A percentile compares a stretch with the other conserved stretches of the same genome.
Evolutionary conservation across 192 early-diverging fungal genomes (phyloP).

Genomic region (Phlyctochytrium arcticum): DNA sequence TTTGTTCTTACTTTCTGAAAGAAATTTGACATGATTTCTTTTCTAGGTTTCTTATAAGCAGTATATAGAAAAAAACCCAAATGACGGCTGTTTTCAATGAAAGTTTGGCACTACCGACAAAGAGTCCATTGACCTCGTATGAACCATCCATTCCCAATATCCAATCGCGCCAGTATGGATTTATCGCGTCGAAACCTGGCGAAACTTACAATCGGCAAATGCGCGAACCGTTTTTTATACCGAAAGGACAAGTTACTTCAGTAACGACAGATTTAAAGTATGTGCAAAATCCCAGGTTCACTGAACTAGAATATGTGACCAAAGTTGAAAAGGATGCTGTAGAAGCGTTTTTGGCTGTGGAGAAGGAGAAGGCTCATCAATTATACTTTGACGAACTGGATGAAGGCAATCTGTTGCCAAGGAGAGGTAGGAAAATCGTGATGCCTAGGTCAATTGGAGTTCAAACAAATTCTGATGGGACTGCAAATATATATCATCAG

Average conservation of each 20-base stretch:
- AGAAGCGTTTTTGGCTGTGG: background rate
- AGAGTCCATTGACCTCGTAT: background rate
- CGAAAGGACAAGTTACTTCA: background rate
- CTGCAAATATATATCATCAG: background rate
- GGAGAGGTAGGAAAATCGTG: background rate
- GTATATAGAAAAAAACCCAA: background rate
- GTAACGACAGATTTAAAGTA: background rate
- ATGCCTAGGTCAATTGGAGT: background rate
- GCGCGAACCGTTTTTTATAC: background rate
- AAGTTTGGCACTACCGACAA: background rate
- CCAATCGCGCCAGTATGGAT: background rate
- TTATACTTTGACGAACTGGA: constrained; percentile 6
- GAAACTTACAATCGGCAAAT: background rate
- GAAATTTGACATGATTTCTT: background rate
- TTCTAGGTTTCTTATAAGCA: background rate
- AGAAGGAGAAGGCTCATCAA: constrained; percentile 11
- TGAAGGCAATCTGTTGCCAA: background rate
- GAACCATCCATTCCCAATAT: background rate
- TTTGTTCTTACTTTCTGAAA: background rate
- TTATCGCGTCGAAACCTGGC: background rate
- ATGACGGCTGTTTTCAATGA: constrained; percentile 1
- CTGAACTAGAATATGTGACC: background rate
- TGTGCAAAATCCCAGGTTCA: background rate
- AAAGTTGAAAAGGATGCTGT: constrained; percentile 4
- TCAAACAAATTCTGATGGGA: background rate